Percentiles rank a stretch among this genome's conserved stretches.
phyloP scores from a whole-genome alignment of 2,329 filamentous ascomycete species.

The Xylaria sp. region DNA sequence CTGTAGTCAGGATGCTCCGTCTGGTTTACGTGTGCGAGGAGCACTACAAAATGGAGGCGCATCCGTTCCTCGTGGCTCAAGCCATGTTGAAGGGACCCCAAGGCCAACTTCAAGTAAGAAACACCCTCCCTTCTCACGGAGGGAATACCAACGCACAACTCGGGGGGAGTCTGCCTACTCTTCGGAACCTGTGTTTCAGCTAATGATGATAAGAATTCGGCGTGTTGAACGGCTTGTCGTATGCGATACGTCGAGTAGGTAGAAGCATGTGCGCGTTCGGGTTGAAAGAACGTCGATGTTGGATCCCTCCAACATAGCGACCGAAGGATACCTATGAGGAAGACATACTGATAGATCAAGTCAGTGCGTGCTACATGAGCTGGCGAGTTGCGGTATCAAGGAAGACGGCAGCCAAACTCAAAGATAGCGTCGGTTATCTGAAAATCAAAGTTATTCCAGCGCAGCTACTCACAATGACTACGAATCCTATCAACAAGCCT shows the following conservation, averaged over 20 bases:
- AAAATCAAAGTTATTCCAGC: neutral
- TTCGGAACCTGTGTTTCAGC: neutral
- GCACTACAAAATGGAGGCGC: slow-evolving; percentile 39
- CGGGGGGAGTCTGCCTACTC: slow-evolving; percentile 21
- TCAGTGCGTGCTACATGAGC: neutral
- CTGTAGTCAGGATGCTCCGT: slow-evolving; percentile 36
- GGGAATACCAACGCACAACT: slow-evolving; percentile 42
- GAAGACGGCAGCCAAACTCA: neutral
- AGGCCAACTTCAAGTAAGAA: slow-evolving; percentile 41
- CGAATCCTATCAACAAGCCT: slow-evolving; percentile 17
- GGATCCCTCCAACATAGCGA: slow-evolving; percentile 42
- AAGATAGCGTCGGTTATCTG: neutral
- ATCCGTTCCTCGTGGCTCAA: slow-evolving; percentile 34
- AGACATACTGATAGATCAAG: slow-evolving; percentile 31
- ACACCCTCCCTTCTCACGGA: slow-evolving; percentile 41
- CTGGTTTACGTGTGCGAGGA: slow-evolving; percentile 44
- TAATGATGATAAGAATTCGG: slow-evolving; percentile 18
- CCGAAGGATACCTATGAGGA: slow-evolving; percentile 37
- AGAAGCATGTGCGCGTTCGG: slow-evolving; percentile 35
- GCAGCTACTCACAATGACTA: slow-evolving; percentile 15
- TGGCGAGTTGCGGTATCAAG: neutral
- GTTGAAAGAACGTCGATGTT: slow-evolving; percentile 42
- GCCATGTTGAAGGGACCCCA: slow-evolving; percentile 43
- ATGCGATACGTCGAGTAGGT: slow-evolving; percentile 41
- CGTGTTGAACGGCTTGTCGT: slow-evolving; percentile 35